Evolutionary conservation across 495 filamentous ascomycete genomes (phyloP), one percentile per base, ranked within the genome.

Genomic region (Talaromyces proteolyticus): DNA sequence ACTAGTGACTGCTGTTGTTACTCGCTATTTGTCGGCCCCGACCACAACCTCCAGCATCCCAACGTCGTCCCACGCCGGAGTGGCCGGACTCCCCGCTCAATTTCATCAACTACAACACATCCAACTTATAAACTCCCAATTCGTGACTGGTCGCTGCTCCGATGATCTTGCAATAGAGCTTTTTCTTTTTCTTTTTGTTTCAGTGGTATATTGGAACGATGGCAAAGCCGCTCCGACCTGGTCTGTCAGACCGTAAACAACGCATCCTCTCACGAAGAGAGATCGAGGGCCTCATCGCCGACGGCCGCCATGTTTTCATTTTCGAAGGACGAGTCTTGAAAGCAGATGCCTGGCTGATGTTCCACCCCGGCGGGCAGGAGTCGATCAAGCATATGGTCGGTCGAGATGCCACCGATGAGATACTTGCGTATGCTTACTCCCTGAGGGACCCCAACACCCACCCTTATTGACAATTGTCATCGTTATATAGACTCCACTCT

Each of bases 381-480:
- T 78, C 94, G 19, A 95, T 98, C 53, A 73, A 80, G 66, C 93
- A 98, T 63, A 92, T 97, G 90, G 84, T 98, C 44, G 93, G 93
- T 45, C 80, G 89, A 68, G 93, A 98, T 82, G 94, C 89, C 34
- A 96, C 93, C 16, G 90, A 96, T 66, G 93, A 97, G 68, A 85
- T 96, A 58, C 90, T 87, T 66, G 85, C 80, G 89, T 96, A 78
- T 50, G 89, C 50, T 47, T 14, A 12, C 44, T 11, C 25, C 43
- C 43, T 41, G 19, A n/a, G n/a, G n/a, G n/a, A n/a, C n/a, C n/a
- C n/a, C n/a, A n/a, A n/a, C n/a, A n/a, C n/a, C n/a, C n/a, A n/a
- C n/a, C n/a, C n/a, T n/a, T n/a, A n/a, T n/a, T n/a, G 39, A 10
- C 39, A 6, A 23, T 10, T 21, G 20, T 6, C 20, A 20, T 24